Conservation (phyloP, 768 basidiomycete species). For the Lyophyllum shimeji region DNA sequence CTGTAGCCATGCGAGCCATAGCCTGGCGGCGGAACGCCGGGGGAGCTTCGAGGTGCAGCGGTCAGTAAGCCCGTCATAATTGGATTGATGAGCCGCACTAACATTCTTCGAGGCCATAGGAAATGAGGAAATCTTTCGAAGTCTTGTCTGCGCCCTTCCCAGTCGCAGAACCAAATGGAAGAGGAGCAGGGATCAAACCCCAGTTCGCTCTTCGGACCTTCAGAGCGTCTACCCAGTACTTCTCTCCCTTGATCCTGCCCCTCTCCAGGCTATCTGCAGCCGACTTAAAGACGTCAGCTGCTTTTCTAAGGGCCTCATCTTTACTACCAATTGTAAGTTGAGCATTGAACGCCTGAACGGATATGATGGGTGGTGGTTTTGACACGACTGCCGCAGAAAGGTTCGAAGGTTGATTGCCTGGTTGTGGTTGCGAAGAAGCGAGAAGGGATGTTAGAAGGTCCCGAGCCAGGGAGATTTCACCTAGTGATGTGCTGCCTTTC, state of each 20-base stretch:
- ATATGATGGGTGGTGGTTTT: slow-evolving; percentile 63
- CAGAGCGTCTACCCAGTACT: slow-evolving; percentile 82
- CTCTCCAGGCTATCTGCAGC: slow-evolving; percentile 72
- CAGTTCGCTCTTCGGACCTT: slow-evolving; percentile 77
- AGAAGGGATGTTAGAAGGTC: slow-evolving; percentile 67
- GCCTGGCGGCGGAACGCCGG: slow-evolving; percentile 64
- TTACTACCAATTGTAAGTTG: slow-evolving; percentile 77
- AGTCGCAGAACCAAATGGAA: slow-evolving; percentile 65
- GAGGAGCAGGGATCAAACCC: slow-evolving; percentile 77
- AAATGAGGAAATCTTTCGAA: slow-evolving; percentile 77
- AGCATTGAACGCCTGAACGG: slow-evolving; percentile 70
- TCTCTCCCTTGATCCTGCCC: slow-evolving; percentile 59
- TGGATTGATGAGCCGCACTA: slow-evolving; percentile 27
- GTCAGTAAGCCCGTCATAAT: not conserved
- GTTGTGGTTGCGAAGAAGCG: slow-evolving; percentile 26
- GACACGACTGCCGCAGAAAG: slow-evolving; percentile 65
- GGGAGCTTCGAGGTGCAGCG: slow-evolving; percentile 47
- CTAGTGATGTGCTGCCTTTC: slow-evolving; percentile 59
- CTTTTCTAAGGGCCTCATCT: slow-evolving; percentile 76
- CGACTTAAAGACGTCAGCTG: slow-evolving; percentile 65
- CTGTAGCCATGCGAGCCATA: slow-evolving; percentile 63
- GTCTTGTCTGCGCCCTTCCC: slow-evolving; percentile 82
- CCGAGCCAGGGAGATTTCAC: slow-evolving; percentile 77
- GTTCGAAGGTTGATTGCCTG: slow-evolving; percentile 20
- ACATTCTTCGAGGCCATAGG: slow-evolving; percentile 85